Evolutionary conservation across 352 stramenopile species (phyloP), one percentile per base, ranked within the genome.

Genomic region (Phytophthora kernoviae): DNA sequence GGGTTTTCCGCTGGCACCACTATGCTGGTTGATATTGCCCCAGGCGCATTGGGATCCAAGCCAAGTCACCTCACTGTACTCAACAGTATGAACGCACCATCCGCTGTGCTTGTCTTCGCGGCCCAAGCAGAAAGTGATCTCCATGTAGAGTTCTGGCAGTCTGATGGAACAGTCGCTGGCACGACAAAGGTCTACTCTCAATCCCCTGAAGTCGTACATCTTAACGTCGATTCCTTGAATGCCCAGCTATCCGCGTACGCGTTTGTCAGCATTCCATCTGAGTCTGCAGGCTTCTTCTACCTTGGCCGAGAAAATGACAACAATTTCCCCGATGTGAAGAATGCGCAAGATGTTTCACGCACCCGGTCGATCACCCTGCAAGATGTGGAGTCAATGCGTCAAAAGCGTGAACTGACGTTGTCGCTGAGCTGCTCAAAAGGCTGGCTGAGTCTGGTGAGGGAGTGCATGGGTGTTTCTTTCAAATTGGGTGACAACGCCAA

Each of bases 11-110:
- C 30, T 44, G 75, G 71, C 27, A 96, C 84, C 0, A 34, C 43
- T 15, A 55, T 96, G 26, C 45, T 97, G 10, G 21, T 65, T 6
- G 84, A 96, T 55, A 54, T 97, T 20, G 52, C 55, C 1, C n/a
- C 63, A 7, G 91, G 91, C 0, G 56, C 65, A 7, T 30, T 48
- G 12, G 60, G 67, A 17, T 77, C 55, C 14, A 43, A 14, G 5
- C 76, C 75, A 26, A 73, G 70, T n/a, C 90, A 73, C 50, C 77
- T 81, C 41, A 80, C 58, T 15, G 60, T 77, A 22, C 34, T 84
- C 11, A 34, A 22, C n/a, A 48, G 57, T 17, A 39, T 37, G 5
- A 46, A 40, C 22, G 18, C 11, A 14, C 46, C 27, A 12, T 43
- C 42, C 0, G 43, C 17, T 3, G 15, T 22, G 17, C 41, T 71